These are phyloP conservation scores for Eragrostis tef DNA, from an alignment of 202 grass and related monocot genomes.

Conservation along the genomic window DNA sequence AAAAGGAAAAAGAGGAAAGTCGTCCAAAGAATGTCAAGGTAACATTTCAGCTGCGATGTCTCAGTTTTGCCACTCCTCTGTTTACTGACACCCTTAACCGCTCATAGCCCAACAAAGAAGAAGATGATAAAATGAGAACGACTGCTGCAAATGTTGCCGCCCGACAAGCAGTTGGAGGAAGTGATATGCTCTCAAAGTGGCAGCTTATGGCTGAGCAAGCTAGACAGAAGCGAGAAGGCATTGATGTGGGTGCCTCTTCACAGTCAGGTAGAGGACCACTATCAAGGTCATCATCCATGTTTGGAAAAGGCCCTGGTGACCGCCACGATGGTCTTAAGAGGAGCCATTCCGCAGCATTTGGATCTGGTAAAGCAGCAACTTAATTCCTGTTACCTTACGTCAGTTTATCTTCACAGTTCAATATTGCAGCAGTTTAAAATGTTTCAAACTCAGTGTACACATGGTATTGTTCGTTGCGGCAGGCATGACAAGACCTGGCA, in stretches of 20 bases:
- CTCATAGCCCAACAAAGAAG: constrained; percentile 87
- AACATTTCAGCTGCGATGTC: constrained; percentile 28
- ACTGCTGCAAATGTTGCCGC: constrained; percentile 94
- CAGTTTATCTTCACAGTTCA: background rate
- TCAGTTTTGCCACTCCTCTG: background rate
- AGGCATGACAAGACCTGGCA: constrained; percentile 49
- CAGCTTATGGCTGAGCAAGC: constrained; percentile 97
- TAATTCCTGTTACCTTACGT: background rate
- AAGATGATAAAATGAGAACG: constrained; percentile 96
- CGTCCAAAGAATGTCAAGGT: constrained; percentile 68
- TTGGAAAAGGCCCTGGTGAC: constrained; percentile 57
- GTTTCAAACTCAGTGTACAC: background rate
- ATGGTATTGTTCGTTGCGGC: constrained; percentile 34
- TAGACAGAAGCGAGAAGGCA: constrained; percentile 81
- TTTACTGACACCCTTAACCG: constrained; percentile 48
- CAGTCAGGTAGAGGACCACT: constrained; percentile 38
- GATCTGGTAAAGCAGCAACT: constrained; percentile 46
- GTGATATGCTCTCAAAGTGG: constrained; percentile 96
- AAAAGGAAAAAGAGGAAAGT: constrained; percentile 86
- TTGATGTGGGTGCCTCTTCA: constrained; percentile 50
- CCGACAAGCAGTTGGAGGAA: constrained; percentile 88
- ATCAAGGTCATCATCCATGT: constrained; percentile 29
- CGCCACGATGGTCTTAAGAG: constrained; percentile 61
- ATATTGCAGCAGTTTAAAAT: background rate
- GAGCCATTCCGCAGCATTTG: constrained; percentile 47